These are phyloP conservation scores for Leishmania turanica DNA, from an alignment of 208 protist species.

Conservation along the genomic window DNA sequence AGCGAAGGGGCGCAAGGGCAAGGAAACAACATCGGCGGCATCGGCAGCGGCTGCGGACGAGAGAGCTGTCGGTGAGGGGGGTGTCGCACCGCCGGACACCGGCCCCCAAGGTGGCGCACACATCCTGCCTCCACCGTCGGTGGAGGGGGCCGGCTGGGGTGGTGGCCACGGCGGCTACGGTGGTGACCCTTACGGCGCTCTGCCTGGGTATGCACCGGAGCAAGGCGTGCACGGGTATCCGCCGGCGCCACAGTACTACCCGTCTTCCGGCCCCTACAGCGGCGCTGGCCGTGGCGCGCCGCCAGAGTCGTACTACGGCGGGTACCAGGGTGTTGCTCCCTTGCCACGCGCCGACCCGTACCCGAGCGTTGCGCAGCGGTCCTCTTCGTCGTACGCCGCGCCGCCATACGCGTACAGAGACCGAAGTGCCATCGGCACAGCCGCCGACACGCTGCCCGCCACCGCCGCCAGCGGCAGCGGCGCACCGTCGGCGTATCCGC, in stretches of 20 bases:
- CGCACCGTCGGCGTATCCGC: conserved; percentile 13
- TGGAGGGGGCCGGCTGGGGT: not conserved
- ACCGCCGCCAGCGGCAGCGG: not conserved
- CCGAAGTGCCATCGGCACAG: not conserved
- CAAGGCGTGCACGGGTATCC: not conserved
- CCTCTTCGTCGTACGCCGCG: not conserved
- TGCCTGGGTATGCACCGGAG: conserved; percentile 1
- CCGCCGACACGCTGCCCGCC: not conserved
- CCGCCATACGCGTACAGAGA: conserved; percentile 2
- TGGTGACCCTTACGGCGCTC: not conserved
- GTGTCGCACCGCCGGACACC: not conserved
- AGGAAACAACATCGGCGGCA: not conserved
- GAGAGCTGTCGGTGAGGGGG: not conserved
- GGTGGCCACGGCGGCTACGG: not conserved
- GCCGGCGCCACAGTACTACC: conserved; percentile 8
- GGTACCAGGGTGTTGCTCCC: not conserved
- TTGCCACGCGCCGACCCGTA: not conserved
- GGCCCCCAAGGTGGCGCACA: not conserved
- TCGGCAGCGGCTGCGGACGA: not conserved
- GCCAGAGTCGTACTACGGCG: not conserved
- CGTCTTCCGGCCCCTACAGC: not conserved
- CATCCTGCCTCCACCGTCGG: not conserved
- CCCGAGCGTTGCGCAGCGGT: not conserved
- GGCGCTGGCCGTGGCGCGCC: not conserved
- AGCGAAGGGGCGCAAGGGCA: conserved; percentile 1